phyloP scores from a whole-genome alignment of 208 protist species.

The Acanthamoeba sp. region DNA sequence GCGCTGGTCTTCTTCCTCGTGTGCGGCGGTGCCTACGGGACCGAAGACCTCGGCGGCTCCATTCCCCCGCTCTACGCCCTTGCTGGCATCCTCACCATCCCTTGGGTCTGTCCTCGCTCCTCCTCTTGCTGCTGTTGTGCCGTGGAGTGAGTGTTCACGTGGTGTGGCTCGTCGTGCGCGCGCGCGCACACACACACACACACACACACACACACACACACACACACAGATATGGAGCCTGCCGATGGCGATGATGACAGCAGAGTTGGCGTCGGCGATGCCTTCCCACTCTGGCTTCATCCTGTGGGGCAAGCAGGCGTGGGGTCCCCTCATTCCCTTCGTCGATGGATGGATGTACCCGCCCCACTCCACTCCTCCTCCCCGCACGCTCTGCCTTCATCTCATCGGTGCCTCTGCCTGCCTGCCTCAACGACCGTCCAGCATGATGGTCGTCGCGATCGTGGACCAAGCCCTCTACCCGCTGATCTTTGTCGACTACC shows the following conservation, averaged over 20 bases:
- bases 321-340: constrained; percentile 54
- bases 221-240: constrained; percentile 60
- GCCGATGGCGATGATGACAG: constrained; percentile 64
- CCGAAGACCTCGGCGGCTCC: constrained; percentile 52
- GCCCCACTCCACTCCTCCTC: not conserved
- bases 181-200: no score
- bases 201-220: no score
- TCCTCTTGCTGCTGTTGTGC: not conserved
- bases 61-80: constrained; percentile 48
- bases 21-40: constrained; percentile 63
- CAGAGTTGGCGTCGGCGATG: constrained; percentile 36
- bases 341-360: constrained; percentile 60
- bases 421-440: not conserved
- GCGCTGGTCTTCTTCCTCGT: constrained; percentile 68
- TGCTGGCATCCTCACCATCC: constrained; percentile 33
- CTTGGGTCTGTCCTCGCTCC: not conserved
- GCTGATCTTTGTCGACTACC: constrained; percentile 58
- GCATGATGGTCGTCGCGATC: constrained; percentile 55
- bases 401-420: not conserved
- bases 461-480: constrained; percentile 66
- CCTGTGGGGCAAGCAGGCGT: constrained; percentile 46
- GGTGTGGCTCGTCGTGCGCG: not conserved
- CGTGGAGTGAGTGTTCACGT: not conserved
- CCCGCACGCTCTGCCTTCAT: no score
- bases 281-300: constrained; percentile 66